Percentiles rank a stretch among this genome's conserved stretches.
These are phyloP conservation scores for Aspergillus ostianus DNA, from an alignment of 495 filamentous ascomycete species.

Conservation along the genomic window DNA sequence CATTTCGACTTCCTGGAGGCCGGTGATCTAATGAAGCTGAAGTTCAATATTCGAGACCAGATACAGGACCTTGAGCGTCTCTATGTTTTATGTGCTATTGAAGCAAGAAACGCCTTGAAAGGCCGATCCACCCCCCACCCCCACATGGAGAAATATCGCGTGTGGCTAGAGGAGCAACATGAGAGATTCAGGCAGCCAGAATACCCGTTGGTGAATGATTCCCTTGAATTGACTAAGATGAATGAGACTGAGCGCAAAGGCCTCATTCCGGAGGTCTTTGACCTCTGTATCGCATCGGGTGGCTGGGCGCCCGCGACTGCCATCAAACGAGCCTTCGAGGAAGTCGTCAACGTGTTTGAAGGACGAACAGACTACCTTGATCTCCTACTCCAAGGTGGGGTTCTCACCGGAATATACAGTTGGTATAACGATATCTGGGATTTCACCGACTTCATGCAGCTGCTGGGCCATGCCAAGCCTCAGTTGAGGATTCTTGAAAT, in stretches of 20 bases:
- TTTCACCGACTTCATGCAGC: slow-evolving; percentile 19
- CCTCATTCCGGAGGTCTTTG: slow-evolving; percentile 2
- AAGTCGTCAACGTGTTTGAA: slow-evolving; percentile 20
- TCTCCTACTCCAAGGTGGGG: slow-evolving; percentile 28
- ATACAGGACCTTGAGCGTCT: slow-evolving; percentile 7
- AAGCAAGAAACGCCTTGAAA: background rate
- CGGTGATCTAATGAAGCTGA: slow-evolving; percentile 16
- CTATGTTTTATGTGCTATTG: slow-evolving; percentile 16
- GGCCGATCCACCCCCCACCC: background rate
- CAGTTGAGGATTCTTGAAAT: slow-evolving; percentile 45
- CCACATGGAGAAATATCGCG: slow-evolving; percentile 1
- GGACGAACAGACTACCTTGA: slow-evolving; percentile 24
- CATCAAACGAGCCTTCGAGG: slow-evolving; percentile 14
- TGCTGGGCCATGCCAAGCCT: slow-evolving; percentile 38
- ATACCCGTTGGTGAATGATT: background rate
- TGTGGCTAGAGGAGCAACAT: background rate
- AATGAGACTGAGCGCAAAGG: background rate
- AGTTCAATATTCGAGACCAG: background rate
- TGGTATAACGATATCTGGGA: slow-evolving; percentile 20
- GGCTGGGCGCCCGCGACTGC: background rate
- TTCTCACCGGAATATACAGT: slow-evolving; percentile 31
- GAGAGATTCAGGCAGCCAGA: background rate
- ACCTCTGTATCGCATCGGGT: background rate
- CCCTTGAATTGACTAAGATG: background rate
- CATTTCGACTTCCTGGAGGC: slow-evolving; percentile 18